Evolutionary conservation across 192 early-diverging fungal genomes (phyloP).

Genomic region (Backusella parvicylindrica): DNA sequence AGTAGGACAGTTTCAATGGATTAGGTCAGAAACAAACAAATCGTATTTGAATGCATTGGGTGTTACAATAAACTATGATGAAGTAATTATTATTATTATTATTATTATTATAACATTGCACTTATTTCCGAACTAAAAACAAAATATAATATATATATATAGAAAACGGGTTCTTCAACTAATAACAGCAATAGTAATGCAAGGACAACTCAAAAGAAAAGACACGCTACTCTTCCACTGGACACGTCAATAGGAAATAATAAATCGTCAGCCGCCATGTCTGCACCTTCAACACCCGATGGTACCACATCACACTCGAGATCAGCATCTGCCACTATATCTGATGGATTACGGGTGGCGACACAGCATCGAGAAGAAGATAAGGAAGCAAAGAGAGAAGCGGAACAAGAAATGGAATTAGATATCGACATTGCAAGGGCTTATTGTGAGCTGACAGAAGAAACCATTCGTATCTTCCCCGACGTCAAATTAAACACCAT

Average conservation of each 20-base stretch:
- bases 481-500: slow-evolving; percentile 47
- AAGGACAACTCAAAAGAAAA: neutral
- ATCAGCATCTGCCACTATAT: neutral
- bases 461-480: slow-evolving; percentile 47
- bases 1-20: slow-evolving; percentile 41
- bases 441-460: slow-evolving; percentile 41
- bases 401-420: slow-evolving; percentile 29
- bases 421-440: slow-evolving; percentile 40
- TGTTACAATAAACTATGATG: slow-evolving; percentile 31
- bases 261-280: neutral
- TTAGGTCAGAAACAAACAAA: slow-evolving; percentile 33
- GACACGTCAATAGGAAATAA: neutral
- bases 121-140: too few relatives aligned
- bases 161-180: neutral
- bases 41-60: slow-evolving; percentile 34
- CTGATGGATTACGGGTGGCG: neutral
- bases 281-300: neutral
- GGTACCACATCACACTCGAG: neutral
- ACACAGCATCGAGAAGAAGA: neutral
- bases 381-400: slow-evolving; percentile 4
- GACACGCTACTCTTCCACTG: neutral
- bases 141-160: too few relatives aligned
- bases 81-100: slow-evolving; percentile 1
- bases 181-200: neutral
- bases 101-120: neutral